These are phyloP conservation scores for Dothideomycetes sp. DNA, from an alignment of 2,329 filamentous ascomycete species.

Conservation along the genomic window DNA sequence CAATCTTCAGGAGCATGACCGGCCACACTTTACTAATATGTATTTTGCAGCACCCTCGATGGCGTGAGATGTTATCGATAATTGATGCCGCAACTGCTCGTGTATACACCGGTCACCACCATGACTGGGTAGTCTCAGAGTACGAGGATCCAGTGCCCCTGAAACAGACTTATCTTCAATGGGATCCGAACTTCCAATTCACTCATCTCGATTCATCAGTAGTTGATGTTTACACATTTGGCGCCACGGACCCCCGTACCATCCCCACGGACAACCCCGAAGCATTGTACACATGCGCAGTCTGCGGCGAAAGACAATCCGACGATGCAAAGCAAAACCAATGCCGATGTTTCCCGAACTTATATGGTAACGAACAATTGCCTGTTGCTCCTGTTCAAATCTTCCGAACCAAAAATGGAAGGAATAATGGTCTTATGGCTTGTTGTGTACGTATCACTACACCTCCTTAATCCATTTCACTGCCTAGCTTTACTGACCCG, in stretches of 20 bases:
- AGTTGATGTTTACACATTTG: slow-evolving; percentile 42
- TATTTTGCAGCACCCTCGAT: slow-evolving; percentile 38
- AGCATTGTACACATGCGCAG: slow-evolving; percentile 30
- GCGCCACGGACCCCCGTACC: slow-evolving; percentile 41
- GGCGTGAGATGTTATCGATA: slow-evolving; percentile 42
- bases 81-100: slow-evolving; percentile 35
- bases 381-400: slow-evolving; percentile 41
- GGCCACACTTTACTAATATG: too few relatives aligned
- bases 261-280: slow-evolving; percentile 14
- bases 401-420: slow-evolving; percentile 43
- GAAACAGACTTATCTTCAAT: slow-evolving; percentile 38
- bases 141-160: slow-evolving; percentile 38
- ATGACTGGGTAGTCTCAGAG: slow-evolving; percentile 44
- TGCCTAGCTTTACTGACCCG: neutral
- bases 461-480: neutral
- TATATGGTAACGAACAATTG: slow-evolving; percentile 40
- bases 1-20: too few relatives aligned
- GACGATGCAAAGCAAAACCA: slow-evolving; percentile 40
- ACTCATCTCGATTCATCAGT: slow-evolving; percentile 42
- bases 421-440: slow-evolving; percentile 46
- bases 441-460: slow-evolving; percentile 21
- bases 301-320: slow-evolving; percentile 42
- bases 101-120: slow-evolving; percentile 40
- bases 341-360: slow-evolving; percentile 45
- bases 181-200: slow-evolving; percentile 40